Evolutionary conservation across 139 green algal genomes (phyloP).

Genomic region (Bryopsis sp.): DNA sequence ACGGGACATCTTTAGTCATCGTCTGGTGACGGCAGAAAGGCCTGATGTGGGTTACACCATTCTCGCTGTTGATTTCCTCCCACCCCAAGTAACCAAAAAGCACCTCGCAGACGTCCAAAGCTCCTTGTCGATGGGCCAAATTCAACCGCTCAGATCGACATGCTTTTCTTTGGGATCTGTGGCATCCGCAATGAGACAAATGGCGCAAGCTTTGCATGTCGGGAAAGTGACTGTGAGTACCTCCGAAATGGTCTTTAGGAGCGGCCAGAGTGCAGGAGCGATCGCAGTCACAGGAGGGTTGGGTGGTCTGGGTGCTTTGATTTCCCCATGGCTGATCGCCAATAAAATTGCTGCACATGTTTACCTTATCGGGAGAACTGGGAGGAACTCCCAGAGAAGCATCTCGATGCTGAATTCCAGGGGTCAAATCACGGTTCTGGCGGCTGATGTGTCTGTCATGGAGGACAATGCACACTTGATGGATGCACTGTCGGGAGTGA

Average conservation of each 20-base stretch:
- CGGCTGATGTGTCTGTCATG: neutral
- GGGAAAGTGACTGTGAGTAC: conserved; percentile 55
- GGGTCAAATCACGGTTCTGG: neutral
- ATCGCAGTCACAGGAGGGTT: conserved; percentile 46
- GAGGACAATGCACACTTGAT: neutral
- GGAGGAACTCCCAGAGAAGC: neutral
- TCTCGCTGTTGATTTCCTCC: conserved; percentile 82
- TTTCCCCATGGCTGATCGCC: conserved; percentile 33
- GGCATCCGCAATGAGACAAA: conserved; percentile 39
- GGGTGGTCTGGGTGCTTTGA: conserved; percentile 40
- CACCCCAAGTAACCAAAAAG: conserved; percentile 16
- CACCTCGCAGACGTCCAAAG: neutral
- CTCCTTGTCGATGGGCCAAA: neutral
- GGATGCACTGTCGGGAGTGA: neutral
- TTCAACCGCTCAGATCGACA: neutral
- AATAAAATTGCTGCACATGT: neutral
- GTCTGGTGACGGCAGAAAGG: conserved; percentile 40
- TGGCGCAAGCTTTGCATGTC: conserved; percentile 48
- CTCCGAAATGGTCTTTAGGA: neutral
- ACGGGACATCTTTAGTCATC: conserved; percentile 69
- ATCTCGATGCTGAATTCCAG: neutral
- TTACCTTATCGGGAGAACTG: neutral
- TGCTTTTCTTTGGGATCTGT: conserved; percentile 24
- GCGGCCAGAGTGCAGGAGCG: neutral
- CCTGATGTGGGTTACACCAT: conserved; percentile 64